A percentile compares a stretch with the other conserved stretches of the same genome.
Conservation (phyloP, 495 filamentous ascomycete species). For the Extremus antarcticus region DNA sequence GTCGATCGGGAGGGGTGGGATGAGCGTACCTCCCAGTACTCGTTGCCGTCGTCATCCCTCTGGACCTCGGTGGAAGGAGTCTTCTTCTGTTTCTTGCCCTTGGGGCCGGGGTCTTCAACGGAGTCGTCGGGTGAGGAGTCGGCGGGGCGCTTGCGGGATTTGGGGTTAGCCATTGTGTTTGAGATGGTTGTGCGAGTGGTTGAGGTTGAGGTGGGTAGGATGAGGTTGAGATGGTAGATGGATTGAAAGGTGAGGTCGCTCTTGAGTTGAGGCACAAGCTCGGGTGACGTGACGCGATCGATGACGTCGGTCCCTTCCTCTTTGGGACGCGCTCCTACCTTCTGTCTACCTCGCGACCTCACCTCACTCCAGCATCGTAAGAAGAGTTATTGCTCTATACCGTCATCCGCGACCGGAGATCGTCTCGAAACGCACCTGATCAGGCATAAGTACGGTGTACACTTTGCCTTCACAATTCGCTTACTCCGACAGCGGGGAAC, state of each 20-base stretch:
- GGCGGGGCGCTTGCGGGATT: slow-evolving; percentile 1
- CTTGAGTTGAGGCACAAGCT: too few relatives aligned
- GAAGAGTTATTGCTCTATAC: too few relatives aligned
- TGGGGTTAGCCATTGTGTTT: neutral
- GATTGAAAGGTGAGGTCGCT: too few relatives aligned
- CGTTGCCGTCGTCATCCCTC: slow-evolving; percentile 21
- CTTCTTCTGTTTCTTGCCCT: slow-evolving; percentile 12
- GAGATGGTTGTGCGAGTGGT: neutral
- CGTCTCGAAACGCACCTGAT: too few relatives aligned
- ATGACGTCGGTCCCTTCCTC: neutral
- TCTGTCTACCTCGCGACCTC: neutral
- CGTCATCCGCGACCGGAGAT: too few relatives aligned
- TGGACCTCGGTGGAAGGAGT: slow-evolving; percentile 6
- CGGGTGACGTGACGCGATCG: neutral
- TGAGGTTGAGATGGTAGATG: too few relatives aligned
- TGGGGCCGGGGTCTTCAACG: slow-evolving; percentile 18
- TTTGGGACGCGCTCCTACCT: neutral
- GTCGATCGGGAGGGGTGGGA: neutral
- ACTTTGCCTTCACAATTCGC: neutral
- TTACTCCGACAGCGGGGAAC: slow-evolving; percentile 1
- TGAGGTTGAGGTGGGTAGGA: neutral
- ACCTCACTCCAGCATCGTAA: neutral
- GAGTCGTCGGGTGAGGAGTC: slow-evolving; percentile 19
- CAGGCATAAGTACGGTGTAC: too few relatives aligned
- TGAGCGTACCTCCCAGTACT: slow-evolving; percentile 23